These are phyloP conservation scores for Aspergillus avenaceus DNA, from an alignment of 495 filamentous ascomycete genomes.

Conservation along the genomic window DNA sequence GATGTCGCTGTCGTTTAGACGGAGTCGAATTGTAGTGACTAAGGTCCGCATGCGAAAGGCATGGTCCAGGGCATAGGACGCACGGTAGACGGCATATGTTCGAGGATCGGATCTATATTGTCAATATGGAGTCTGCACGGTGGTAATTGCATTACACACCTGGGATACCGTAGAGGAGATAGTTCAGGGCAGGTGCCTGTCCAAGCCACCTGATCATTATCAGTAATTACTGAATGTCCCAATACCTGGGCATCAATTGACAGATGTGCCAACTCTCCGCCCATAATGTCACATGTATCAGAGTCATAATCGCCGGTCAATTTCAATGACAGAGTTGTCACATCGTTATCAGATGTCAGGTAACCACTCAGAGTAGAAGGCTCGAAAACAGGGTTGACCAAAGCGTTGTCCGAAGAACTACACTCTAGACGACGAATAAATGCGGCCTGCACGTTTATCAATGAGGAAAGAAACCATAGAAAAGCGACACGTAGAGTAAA, in stretches of 20 bases:
- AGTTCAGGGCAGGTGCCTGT: background rate
- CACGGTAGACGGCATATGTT: constrained; percentile 6
- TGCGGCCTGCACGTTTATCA: background rate
- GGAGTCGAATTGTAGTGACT: constrained; percentile 10
- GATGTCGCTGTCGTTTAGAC: constrained; percentile 3
- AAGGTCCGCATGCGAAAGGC: constrained; percentile 5
- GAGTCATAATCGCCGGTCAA: background rate
- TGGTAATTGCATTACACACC: background rate
- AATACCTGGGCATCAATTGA: constrained; percentile 5
- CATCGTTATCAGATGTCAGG: background rate
- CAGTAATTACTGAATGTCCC: background rate
- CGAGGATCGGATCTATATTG: background rate
- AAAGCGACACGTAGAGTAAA: background rate
- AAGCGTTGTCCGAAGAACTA: background rate
- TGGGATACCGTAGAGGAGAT: background rate
- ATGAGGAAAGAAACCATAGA: background rate
- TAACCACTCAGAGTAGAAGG: background rate
- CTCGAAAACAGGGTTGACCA: background rate
- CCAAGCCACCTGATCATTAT: background rate
- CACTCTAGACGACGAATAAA: background rate
- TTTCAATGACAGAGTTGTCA: background rate
- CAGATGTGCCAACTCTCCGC: background rate
- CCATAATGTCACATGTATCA: constrained; percentile 4
- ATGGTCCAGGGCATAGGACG: constrained; percentile 8
- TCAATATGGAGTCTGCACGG: background rate